These are phyloP conservation scores for Arthrinium phaeospermum DNA, from an alignment of 2,329 filamentous ascomycete species.

Conservation along the genomic window DNA sequence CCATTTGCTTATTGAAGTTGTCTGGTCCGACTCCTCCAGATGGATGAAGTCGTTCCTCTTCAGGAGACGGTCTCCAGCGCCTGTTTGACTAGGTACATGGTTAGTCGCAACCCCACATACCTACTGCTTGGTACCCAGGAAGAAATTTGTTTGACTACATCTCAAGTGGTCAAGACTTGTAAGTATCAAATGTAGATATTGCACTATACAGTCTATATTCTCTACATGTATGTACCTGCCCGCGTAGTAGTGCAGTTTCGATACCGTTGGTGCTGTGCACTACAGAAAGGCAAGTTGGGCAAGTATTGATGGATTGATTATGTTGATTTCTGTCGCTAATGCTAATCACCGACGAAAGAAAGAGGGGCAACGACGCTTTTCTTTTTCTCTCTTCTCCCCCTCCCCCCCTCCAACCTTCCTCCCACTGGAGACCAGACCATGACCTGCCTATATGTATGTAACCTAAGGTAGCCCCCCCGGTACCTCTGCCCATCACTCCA, in stretches of 20 bases:
- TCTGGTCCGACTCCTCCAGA: background rate
- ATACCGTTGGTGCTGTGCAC: background rate
- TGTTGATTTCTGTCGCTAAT: background rate
- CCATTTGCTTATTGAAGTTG: background rate
- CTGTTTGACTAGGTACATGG: background rate
- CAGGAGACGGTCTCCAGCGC: background rate
- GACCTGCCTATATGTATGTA: slow-evolving; percentile 7
- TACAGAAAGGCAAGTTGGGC: background rate
- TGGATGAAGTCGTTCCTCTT: slow-evolving; percentile 1
- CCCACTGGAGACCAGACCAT: background rate
- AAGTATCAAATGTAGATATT: background rate
- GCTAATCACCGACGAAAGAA: background rate
- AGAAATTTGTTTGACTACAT: background rate
- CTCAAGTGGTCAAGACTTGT: background rate
- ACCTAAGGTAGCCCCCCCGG: slow-evolving; percentile 10
- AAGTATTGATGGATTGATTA: background rate
- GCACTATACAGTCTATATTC: background rate
- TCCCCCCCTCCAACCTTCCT: background rate
- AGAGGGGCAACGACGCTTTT: slow-evolving; percentile 12
- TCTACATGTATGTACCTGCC: background rate
- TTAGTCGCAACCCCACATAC: background rate
- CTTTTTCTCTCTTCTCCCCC: background rate
- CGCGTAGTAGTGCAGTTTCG: background rate
- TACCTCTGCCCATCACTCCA: slow-evolving; percentile 8
- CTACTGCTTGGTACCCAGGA: background rate